Conservation (phyloP, 768 basidiomycete genomes). For the Termitomyces sp. region DNA sequence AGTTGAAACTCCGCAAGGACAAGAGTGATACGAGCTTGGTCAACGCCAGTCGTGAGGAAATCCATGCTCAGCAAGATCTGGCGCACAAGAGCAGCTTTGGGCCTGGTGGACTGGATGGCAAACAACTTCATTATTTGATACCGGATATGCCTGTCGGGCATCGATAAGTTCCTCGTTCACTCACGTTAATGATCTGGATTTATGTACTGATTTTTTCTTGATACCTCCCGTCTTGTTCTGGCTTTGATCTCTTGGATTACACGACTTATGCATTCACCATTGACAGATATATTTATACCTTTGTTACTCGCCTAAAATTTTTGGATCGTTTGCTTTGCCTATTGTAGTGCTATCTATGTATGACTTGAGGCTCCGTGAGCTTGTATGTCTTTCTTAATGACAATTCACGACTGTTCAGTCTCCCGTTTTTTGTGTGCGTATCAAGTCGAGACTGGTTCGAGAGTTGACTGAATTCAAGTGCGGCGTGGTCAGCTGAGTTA, state of each 20-base stretch:
- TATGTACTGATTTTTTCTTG: not conserved
- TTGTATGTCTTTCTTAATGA: not conserved
- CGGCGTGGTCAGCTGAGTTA: not conserved
- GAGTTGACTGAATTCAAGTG: not conserved
- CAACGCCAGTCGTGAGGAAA: slow-evolving; percentile 7
- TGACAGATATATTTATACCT: not conserved
- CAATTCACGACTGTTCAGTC: not conserved
- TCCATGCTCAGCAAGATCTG: not conserved
- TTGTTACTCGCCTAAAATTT: not conserved
- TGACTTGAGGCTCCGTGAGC: not conserved
- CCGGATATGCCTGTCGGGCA: slow-evolving; percentile 15
- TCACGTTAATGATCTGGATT: not conserved
- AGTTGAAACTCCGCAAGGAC: slow-evolving; percentile 1
- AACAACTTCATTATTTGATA: slow-evolving; percentile 16
- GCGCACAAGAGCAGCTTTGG: slow-evolving; percentile 19
- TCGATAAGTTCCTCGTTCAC: not conserved
- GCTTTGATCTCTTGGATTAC: not conserved
- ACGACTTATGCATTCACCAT: not conserved
- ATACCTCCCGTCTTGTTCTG: not conserved
- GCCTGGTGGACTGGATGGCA: slow-evolving; percentile 17
- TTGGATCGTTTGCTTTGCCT: not conserved
- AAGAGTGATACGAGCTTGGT: slow-evolving; percentile 1
- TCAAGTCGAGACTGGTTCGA: not conserved
- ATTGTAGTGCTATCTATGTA: not conserved
- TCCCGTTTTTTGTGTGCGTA: not conserved